These are phyloP conservation scores for Sugiyamaella lignohabitans DNA, from an alignment of 805 yeast genomes.

Conservation along the genomic window DNA sequence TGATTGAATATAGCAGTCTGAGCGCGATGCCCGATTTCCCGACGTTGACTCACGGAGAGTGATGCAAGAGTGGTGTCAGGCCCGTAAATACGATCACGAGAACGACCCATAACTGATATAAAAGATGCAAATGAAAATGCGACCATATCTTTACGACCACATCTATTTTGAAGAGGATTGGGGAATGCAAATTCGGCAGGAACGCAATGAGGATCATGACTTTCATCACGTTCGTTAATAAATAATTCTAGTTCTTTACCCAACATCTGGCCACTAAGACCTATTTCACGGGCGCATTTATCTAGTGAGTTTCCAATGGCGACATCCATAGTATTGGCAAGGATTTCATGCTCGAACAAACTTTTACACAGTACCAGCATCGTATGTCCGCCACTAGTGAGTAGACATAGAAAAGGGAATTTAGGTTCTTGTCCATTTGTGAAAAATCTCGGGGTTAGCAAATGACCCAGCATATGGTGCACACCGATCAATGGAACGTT, in stretches of 20 bases:
- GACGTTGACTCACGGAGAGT: slow-evolving; percentile 11
- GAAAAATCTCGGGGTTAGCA: slow-evolving; percentile 56
- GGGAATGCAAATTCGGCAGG: slow-evolving; percentile 32
- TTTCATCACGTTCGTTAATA: slow-evolving; percentile 34
- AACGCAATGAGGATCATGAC: slow-evolving; percentile 10
- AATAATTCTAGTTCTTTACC: slow-evolving; percentile 74
- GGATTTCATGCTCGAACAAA: slow-evolving; percentile 59
- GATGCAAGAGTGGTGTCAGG: slow-evolving; percentile 10
- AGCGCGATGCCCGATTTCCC: slow-evolving; percentile 27
- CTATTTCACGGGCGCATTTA: slow-evolving; percentile 83
- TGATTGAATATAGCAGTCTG: slow-evolving; percentile 71
- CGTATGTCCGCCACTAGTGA: slow-evolving; percentile 94
- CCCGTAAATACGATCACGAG: slow-evolving; percentile 17
- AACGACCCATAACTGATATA: slow-evolving; percentile 45
- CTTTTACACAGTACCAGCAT: slow-evolving; percentile 66
- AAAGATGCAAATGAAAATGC: slow-evolving; percentile 79
- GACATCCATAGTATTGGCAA: slow-evolving; percentile 73
- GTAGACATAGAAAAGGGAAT: slow-evolving; percentile 63
- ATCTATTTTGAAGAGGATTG: slow-evolving; percentile 48
- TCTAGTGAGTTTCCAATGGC: slow-evolving; percentile 94
- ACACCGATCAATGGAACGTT: slow-evolving; percentile 76
- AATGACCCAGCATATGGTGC: slow-evolving; percentile 94
- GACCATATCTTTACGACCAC: slow-evolving; percentile 38
- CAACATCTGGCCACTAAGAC: slow-evolving; percentile 73
- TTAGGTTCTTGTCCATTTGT: slow-evolving; percentile 54